These are phyloP conservation scores for Mucor lusitanicus DNA, from an alignment of 371 early-diverging fungal species.

Conservation along the genomic window DNA sequence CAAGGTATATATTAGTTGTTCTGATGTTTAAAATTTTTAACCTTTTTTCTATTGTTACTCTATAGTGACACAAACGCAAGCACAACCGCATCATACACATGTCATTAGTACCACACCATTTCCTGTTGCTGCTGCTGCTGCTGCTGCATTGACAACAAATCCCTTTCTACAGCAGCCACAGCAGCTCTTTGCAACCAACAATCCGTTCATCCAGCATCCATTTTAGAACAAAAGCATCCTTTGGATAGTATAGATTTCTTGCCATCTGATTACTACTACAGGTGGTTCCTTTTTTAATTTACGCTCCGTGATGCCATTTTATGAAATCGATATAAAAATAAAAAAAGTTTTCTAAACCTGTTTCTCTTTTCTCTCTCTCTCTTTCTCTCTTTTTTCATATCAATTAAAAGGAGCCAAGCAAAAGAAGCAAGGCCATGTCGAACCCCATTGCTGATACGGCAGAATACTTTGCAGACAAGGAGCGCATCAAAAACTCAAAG, in stretches of 20 bases:
- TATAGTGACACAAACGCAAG: not conserved
- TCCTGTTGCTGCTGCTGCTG: too few species aligned
- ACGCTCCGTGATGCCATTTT: not conserved
- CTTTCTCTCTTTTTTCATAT: not conserved
- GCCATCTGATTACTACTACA: too few species aligned
- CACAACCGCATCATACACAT: not conserved
- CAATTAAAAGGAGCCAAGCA: too few species aligned
- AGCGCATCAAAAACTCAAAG: not conserved
- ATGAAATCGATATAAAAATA: not conserved
- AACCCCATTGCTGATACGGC: conserved; percentile 42
- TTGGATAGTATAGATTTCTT: too few species aligned
- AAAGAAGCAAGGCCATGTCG: conserved; percentile 19
- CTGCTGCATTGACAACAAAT: not conserved
- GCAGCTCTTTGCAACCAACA: not conserved
- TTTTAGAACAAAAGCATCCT: not conserved
- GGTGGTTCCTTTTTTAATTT: not conserved
- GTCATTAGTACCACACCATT: not conserved
- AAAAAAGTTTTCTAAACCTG: not conserved
- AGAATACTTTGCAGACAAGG: conserved; percentile 35
- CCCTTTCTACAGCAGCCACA: not conserved
- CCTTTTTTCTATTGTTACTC: not conserved
- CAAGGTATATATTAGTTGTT: too few species aligned
- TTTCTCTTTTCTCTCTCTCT: conserved; percentile 1
- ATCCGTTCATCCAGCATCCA: not conserved
- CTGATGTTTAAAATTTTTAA: too few species aligned